phyloP scores from a whole-genome alignment of 2,329 filamentous ascomycete genomes.

The Colletotrichum neosansevieriae region DNA sequence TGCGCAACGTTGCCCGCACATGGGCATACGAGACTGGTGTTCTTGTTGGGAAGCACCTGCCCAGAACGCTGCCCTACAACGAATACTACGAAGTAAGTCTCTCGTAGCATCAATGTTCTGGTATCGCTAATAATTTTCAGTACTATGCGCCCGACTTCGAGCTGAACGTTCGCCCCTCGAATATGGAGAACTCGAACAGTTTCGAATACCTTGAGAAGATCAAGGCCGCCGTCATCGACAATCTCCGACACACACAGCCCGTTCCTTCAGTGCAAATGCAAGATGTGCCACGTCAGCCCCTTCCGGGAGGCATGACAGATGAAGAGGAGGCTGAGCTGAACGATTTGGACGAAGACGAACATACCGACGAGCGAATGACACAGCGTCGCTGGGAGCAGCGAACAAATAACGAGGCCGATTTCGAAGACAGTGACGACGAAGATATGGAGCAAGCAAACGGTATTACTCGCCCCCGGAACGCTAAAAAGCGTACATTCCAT shows the following conservation, averaged over 20 bases:
- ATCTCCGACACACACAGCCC: constrained; percentile 86
- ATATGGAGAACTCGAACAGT: constrained; percentile 92
- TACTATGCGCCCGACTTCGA: constrained; percentile 94
- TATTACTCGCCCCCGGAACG: constrained; percentile 64
- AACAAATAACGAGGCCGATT: constrained; percentile 81
- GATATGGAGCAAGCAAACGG: constrained; percentile 82
- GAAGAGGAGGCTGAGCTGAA: constrained; percentile 76
- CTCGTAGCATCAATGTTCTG: constrained; percentile 42
- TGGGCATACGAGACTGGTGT: constrained; percentile 98
- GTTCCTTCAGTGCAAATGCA: constrained; percentile 94
- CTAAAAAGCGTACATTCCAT: constrained; percentile 63
- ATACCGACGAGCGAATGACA: constrained; percentile 85
- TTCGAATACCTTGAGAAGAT: constrained; percentile 85
- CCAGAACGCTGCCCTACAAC: constrained; percentile 88
- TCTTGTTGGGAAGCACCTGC: constrained; percentile 85
- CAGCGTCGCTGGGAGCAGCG: constrained; percentile 86
- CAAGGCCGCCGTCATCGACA: constrained; percentile 84
- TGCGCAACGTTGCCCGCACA: constrained; percentile 94
- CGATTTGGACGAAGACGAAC: constrained; percentile 84
- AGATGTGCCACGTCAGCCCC: constrained; percentile 74
- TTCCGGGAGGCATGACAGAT: constrained; percentile 70
- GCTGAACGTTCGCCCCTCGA: constrained; percentile 88
- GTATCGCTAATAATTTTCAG: constrained; percentile 59
- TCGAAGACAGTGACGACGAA: constrained; percentile 91
- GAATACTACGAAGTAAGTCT: constrained; percentile 85